These are phyloP conservation scores for Ramularia endophylla DNA, from an alignment of 2,329 filamentous ascomycete species.

Conservation along the genomic window DNA sequence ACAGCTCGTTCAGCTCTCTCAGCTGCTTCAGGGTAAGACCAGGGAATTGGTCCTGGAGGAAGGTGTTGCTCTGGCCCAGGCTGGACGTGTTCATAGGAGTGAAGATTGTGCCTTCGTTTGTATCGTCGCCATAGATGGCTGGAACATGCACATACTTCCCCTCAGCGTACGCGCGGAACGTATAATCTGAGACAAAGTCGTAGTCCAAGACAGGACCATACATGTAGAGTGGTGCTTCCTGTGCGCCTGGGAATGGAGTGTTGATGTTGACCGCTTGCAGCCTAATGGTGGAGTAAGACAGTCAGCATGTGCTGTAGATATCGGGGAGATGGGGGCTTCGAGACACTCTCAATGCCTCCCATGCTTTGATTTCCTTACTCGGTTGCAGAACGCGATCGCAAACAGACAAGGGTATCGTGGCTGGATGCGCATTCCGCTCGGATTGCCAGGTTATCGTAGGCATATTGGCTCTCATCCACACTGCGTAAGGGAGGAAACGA, in stretches of 20 bases:
- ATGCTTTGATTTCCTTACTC: no score
- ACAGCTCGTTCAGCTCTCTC: slow-evolving; percentile 47
- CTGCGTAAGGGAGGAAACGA: slow-evolving; percentile 47
- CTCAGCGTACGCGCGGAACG: slow-evolving; percentile 42
- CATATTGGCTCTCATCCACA: slow-evolving; percentile 44
- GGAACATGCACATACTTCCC: slow-evolving; percentile 49
- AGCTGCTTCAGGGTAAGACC: slow-evolving; percentile 48
- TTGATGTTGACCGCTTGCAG: slow-evolving; percentile 44
- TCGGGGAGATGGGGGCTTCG: no score
- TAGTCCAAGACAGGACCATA: slow-evolving; percentile 49
- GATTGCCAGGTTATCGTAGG: slow-evolving; percentile 46
- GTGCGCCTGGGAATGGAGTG: slow-evolving; percentile 41
- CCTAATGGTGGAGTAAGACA: no score
- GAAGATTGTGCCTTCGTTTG: slow-evolving; percentile 62
- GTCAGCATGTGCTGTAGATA: no score
- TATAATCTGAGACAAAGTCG: slow-evolving; percentile 47
- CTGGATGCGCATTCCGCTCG: slow-evolving; percentile 42
- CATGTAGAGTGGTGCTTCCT: slow-evolving; percentile 42
- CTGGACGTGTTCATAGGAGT: slow-evolving; percentile 46
- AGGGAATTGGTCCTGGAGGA: slow-evolving; percentile 55
- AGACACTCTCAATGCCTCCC: no score
- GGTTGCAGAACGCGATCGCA: slow-evolving; percentile 41
- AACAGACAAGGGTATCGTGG: slow-evolving; percentile 43
- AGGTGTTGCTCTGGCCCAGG: slow-evolving; percentile 46
- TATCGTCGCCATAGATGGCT: slow-evolving; percentile 51